A percentile compares a stretch with the other conserved stretches of the same genome.
These are phyloP conservation scores for Blastocladiella britannica DNA, from an alignment of 192 early-diverging fungal genomes.

Conservation along the genomic window DNA sequence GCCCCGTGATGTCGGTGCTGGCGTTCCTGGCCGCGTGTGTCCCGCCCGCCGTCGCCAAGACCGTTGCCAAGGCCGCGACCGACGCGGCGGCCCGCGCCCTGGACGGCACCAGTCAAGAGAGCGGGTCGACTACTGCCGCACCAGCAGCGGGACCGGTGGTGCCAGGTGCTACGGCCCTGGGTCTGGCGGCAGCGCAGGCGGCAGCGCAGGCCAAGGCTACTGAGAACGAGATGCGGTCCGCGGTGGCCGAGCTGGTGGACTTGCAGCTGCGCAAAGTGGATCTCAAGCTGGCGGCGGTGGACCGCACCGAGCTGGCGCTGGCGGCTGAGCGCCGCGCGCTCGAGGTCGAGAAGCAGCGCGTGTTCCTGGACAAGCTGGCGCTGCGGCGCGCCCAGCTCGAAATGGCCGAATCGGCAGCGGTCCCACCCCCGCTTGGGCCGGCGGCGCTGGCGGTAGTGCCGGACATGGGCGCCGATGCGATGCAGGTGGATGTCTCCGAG, in stretches of 20 bases:
- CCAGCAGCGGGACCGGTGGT: constrained; percentile 15
- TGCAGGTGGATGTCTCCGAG: no score
- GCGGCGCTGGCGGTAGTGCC: neutral
- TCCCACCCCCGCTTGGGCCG: constrained; percentile 1
- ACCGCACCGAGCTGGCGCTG: constrained; percentile 68
- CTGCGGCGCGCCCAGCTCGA: constrained; percentile 25
- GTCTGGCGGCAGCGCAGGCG: constrained; percentile 80
- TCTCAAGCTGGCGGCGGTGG: constrained; percentile 81
- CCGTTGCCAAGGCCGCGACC: constrained; percentile 68
- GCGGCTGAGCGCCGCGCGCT: constrained; percentile 73
- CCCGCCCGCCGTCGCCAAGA: constrained; percentile 63
- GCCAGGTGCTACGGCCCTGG: constrained; percentile 69
- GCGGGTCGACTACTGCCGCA: neutral
- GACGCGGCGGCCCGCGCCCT: constrained; percentile 29
- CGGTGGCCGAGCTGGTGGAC: constrained; percentile 64
- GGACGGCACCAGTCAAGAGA: neutral
- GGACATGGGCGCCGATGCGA: no score
- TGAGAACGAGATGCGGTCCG: constrained; percentile 61
- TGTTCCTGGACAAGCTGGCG: constrained; percentile 37
- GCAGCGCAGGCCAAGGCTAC: constrained; percentile 56
- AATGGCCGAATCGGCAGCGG: constrained; percentile 13
- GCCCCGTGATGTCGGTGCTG: constrained; percentile 78
- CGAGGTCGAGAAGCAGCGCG: constrained; percentile 35
- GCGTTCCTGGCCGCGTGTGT: constrained; percentile 74
- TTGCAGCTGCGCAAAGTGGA: constrained; percentile 75